These are phyloP conservation scores for Alternaria ethzedia DNA, from an alignment of 2,329 filamentous ascomycete genomes.

Conservation along the genomic window DNA sequence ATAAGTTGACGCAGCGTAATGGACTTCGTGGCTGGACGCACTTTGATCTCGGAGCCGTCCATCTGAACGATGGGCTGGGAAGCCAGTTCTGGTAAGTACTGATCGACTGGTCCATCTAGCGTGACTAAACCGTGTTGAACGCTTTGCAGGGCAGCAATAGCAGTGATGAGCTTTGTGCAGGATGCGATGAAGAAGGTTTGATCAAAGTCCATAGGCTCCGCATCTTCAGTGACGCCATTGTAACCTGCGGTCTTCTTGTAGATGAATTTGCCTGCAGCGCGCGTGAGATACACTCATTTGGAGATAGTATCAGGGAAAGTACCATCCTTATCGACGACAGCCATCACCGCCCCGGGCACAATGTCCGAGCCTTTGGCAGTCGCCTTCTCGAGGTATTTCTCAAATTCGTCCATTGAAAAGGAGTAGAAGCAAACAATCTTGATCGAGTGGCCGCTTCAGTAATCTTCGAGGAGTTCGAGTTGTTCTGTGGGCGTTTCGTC, in stretches of 20 bases:
- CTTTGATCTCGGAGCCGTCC: constrained; percentile 5
- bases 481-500: background rate
- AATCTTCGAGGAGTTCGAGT: background rate
- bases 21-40: constrained; percentile 12
- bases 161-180: constrained; percentile 41
- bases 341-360: constrained; percentile 25
- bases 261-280: constrained; percentile 37
- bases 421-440: constrained; percentile 3
- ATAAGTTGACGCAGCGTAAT: constrained; percentile 51
- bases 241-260: constrained; percentile 47
- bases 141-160: constrained; percentile 36
- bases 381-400: constrained; percentile 34
- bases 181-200: constrained; percentile 58
- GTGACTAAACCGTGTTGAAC: constrained; percentile 37
- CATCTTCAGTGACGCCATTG: constrained; percentile 41
- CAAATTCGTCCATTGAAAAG: constrained; percentile 21
- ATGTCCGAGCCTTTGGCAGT: constrained; percentile 23
- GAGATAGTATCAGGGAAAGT: background rate
- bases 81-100: constrained; percentile 29
- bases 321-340: constrained; percentile 30
- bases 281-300: constrained; percentile 21
- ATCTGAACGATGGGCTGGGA: constrained; percentile 19
- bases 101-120: constrained; percentile 34
- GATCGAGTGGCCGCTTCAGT: background rate
- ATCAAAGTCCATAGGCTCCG: constrained; percentile 59